Evolutionary conservation across 768 basidiomycete genomes (phyloP), one percentile per base, ranked within the genome.

Genomic region (Termitomyces sp.): DNA sequence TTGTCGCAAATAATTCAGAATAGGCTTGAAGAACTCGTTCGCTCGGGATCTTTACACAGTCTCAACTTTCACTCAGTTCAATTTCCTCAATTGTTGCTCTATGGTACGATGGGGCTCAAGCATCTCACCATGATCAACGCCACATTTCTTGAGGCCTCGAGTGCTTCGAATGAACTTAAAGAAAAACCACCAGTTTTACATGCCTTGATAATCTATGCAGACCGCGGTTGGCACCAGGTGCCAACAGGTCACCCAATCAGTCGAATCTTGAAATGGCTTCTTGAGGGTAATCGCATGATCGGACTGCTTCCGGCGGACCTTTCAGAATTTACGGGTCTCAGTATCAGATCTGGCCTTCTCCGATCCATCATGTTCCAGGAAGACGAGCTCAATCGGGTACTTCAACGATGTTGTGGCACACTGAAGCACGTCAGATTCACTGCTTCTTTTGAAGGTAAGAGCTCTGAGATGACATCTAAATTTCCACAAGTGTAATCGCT

Each of bases 401-500:
- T 48, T 35, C 21, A 34, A 22, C 47, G 30, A 48, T 48, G 47
- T 37, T 21, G 47, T 35, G 34, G 34, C 47, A 48, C 47, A 48
- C 21, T 48, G 14, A 48, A 48, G 15, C 47, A 48, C 21, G 34
- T 48, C 14, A 37, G 22, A 22, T 35, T 48, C 15, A 48, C 32
- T 17, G 47, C 47, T 48, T 48, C 47, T 21, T 48, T 48, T 2
- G 47, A 48, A 48, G 47, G 47, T 48, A 48, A 32, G 47, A 35
- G 34, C 17, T 17, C 21, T 22, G 34, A 35, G 21, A 35, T 22
- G 21, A 10, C 21, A 48, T 48, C 34, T 10, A 21, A 5, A 22
- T 32, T 34, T 2, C 8, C 15, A 35, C 4, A 48, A 47, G 34
- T 35, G 14, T 35, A 34, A 48, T 11, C 3, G 7, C 21, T 35